Percentiles rank a stretch among this genome's conserved stretches.
Conservation (phyloP, 768 basidiomycete species). For the Tephrocybe sp. region DNA sequence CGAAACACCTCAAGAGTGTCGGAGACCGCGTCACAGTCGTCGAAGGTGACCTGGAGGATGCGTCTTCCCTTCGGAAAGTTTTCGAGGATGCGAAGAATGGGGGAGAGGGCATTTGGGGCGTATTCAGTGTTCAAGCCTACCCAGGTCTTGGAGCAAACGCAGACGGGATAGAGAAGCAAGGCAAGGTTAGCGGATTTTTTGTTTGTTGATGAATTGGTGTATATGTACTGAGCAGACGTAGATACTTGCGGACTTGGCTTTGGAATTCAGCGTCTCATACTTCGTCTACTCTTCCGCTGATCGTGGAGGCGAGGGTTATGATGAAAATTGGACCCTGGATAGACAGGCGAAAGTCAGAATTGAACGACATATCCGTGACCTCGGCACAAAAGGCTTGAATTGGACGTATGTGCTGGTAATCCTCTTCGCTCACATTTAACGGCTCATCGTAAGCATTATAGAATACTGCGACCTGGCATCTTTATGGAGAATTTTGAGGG, state of each 20-base stretch:
- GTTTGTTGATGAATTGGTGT: background rate
- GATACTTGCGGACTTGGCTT: constrained; percentile 34
- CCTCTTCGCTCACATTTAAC: background rate
- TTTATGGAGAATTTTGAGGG: constrained; percentile 47
- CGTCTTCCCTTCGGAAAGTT: constrained; percentile 26
- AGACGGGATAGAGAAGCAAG: constrained; percentile 38
- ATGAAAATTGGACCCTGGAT: constrained; percentile 27
- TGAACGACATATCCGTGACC: constrained; percentile 32
- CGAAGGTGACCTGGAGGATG: constrained; percentile 33
- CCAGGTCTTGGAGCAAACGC: constrained; percentile 41
- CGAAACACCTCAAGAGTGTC: constrained; percentile 20
- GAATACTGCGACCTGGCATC: constrained; percentile 40
- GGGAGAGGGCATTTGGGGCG: constrained; percentile 34
- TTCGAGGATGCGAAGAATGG: constrained; percentile 31
- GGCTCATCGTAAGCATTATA: constrained; percentile 7
- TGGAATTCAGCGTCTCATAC: constrained; percentile 32
- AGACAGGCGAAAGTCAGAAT: constrained; percentile 35
- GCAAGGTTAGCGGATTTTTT: constrained; percentile 29
- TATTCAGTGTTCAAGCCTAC: constrained; percentile 37
- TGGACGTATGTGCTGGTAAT: constrained; percentile 34
- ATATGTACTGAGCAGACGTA: constrained; percentile 10
- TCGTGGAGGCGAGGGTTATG: constrained; percentile 34
- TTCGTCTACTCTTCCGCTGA: constrained; percentile 39
- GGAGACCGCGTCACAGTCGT: constrained; percentile 31
- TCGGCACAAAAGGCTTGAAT: constrained; percentile 28